These are phyloP conservation scores for Coprinellus aureogranulatus DNA, from an alignment of 768 basidiomycete genomes.

Conservation along the genomic window DNA sequence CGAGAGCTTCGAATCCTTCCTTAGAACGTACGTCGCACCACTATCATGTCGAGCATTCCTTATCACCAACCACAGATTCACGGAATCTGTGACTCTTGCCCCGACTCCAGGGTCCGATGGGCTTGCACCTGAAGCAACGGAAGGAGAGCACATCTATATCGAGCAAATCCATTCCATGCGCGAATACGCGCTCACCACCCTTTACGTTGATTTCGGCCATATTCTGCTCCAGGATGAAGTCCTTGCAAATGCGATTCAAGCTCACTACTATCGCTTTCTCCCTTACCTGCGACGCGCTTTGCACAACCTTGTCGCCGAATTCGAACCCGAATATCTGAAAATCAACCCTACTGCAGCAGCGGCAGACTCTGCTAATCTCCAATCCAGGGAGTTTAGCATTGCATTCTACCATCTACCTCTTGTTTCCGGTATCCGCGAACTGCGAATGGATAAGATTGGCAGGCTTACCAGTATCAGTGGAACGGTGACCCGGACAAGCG, in stretches of 20 bases:
- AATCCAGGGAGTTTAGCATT: constrained; percentile 90
- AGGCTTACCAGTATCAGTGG: constrained; percentile 93
- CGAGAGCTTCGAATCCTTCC: constrained; percentile 87
- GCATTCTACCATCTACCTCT: constrained; percentile 95
- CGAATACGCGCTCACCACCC: constrained; percentile 89
- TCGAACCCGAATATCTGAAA: constrained; percentile 92
- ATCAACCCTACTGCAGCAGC: constrained; percentile 87
- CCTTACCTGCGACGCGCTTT: constrained; percentile 92
- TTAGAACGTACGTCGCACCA: constrained; percentile 70
- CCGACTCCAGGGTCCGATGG: constrained; percentile 79
- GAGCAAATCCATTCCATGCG: constrained; percentile 95
- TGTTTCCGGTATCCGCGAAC: constrained; percentile 90
- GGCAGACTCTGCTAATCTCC: constrained; percentile 82
- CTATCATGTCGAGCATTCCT: constrained; percentile 5
- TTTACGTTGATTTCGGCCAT: constrained; percentile 95
- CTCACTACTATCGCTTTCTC: constrained; percentile 95
- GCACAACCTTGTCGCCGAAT: constrained; percentile 83
- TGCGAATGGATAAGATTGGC: constrained; percentile 91
- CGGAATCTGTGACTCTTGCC: constrained; percentile 75
- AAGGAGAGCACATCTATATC: constrained; percentile 77
- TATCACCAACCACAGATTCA: constrained; percentile 57
- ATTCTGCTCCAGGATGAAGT: constrained; percentile 88
- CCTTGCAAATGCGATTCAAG: constrained; percentile 89
- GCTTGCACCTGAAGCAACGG: constrained; percentile 47
- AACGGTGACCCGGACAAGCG: constrained; percentile 95